Evolutionary conservation across 495 filamentous ascomycete species (phyloP), one percentile per base, ranked within the genome.

Genomic region (Penicillium silybi): DNA sequence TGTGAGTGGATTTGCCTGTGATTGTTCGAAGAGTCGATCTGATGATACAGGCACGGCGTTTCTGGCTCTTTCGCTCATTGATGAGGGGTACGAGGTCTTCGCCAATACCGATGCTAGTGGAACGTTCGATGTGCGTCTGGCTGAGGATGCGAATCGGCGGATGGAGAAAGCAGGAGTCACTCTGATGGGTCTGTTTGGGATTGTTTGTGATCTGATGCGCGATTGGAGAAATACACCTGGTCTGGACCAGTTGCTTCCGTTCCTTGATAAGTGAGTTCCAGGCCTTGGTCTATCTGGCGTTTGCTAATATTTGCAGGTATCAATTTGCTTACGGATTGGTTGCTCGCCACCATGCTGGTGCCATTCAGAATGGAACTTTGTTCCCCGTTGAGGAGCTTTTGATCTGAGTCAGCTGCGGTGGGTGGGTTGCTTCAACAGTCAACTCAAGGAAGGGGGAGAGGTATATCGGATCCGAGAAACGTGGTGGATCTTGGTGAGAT

Each of bases 141-240:
- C 82, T 1, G 77, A 81, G 34, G 77, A 83, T 42, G 73, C 82
- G 8, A 90, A 90, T 61, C 67, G 75, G 20, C 77, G 85, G 10
- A 87, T 92, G 83, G 68, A 80, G 46, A 58, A 65, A 11, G 83
- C 85, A 0, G 88, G 87, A 7, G 88, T 90, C 8, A 81, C 85
- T 9, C 63, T 80, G 7, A 75, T 84, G 55, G 80, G 79, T 6
- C 65, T 84, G 48, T 90, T 90, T 51, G 77, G 69, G n/a, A 84
- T 92, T 56, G 69, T 82, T 6, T 75, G 76, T 57, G 87, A 90
- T 62, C 66, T 92, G 53, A 90, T 91, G 87, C 74, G 87, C 13
- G 87, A 91, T 68, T 90, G 88, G 87, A 73, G 87, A 18, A 73
- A 77, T 45, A 81, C 75, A 0, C 87, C 87, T n/a, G 87, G 86